Evolutionary conservation across 345 rosid genomes (phyloP).

Genomic region (Corchorus capsularis): DNA sequence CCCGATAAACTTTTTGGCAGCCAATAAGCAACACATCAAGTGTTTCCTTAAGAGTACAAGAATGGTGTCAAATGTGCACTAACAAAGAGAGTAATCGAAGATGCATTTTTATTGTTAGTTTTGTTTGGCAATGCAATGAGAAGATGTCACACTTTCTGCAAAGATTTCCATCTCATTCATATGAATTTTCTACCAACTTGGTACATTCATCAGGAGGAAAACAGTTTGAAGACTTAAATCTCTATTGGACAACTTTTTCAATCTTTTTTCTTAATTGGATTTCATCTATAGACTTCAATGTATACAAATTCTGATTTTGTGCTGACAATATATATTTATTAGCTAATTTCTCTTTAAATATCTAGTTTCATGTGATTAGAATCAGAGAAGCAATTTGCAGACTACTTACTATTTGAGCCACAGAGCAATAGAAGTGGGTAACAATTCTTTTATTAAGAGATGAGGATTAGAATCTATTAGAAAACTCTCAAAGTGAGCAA

Average conservation of each 20-base stretch:
- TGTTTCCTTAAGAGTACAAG: background rate
- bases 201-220: background rate
- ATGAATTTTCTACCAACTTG: background rate
- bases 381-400: background rate
- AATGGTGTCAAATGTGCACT: background rate
- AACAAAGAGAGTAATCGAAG: constrained; percentile 3
- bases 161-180: background rate
- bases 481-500: background rate
- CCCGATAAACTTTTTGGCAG: background rate
- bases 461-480: background rate
- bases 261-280: background rate
- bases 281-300: background rate
- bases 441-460: background rate
- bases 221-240: background rate
- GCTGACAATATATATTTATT: background rate
- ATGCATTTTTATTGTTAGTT: background rate
- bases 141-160: background rate
- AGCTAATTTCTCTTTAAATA: too few species aligned
- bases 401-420: background rate
- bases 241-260: background rate
- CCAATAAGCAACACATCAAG: background rate
- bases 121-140: background rate
- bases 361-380: background rate
- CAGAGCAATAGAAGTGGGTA: background rate
- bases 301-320: background rate